Base-by-base conservation (phyloP, 1,139 yeast genomes). In the Magnusiomyces fungicola region DNA sequence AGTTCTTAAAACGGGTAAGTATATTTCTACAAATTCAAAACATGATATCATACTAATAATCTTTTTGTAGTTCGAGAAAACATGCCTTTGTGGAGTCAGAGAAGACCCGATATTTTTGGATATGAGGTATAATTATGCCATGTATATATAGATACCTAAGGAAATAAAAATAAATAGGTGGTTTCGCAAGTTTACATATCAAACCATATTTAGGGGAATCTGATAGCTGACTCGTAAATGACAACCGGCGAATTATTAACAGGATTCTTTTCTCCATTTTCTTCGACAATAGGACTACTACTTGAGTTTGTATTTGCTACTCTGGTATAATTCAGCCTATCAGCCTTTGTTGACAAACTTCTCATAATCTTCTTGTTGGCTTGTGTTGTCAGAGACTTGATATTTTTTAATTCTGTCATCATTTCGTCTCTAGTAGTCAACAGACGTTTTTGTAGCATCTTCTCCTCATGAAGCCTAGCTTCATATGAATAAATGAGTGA, bases 41-140 rank as follows among this genome's bases (percentile, higher is more conserved):
- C 22, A 38, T 24, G 3, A 16, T 21, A 3, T 3, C 22, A 7
- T 27, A 27, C 7, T n/a, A 33, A 5, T 33, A 16, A 7, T 46
- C 14, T 21, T 29, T 29, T 33, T 33, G 65, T 66, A 38, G 73
- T 83, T 4, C 71, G 96, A 56, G 61, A 62, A 30, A 79, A 82
- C 56, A 83, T 87, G 92, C 96, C 96, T 0, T 67, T 87, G 47
- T 74, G 83, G 75, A 67, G 72, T 1, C 96, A 87, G 61, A 71
- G 92, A 55, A 70, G 92, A 52, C 71, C 76, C 2, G 84, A 79
- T 52, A 72, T 79, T n/a, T 21, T 38, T 25, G 18, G 43, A 12
- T 16, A 25, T n/a, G 29, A 39, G 14, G 29, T 21, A 6, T 21
- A 37, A 37, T 10, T n/a, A n/a, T n/a, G 43, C 38, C 10, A 27